A percentile compares a stretch with the other conserved stretches of the same genome.
Conservation (phyloP, 768 basidiomycete species). For the Tulasnella sp. region DNA sequence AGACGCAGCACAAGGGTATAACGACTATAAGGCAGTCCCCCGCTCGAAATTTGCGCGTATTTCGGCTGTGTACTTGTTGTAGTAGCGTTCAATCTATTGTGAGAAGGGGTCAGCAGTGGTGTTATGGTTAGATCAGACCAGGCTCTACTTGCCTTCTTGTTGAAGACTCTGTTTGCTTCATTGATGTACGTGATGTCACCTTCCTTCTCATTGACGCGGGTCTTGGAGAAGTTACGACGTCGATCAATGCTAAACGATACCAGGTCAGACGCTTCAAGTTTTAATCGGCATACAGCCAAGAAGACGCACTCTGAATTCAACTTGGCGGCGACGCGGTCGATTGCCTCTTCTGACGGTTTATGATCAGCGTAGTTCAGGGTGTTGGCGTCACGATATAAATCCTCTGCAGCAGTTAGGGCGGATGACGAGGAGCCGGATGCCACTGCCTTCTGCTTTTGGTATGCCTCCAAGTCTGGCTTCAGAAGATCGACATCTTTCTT, state of each 20-base stretch:
- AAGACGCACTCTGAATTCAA: constrained; percentile 83
- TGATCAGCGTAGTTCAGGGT: constrained; percentile 87
- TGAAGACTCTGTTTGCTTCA: constrained; percentile 94
- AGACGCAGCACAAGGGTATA: not conserved
- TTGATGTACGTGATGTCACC: constrained; percentile 99
- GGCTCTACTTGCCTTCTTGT: constrained; percentile 63
- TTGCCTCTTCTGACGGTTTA: constrained; percentile 90
- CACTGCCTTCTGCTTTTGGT: constrained; percentile 81
- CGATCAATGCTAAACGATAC: constrained; percentile 57
- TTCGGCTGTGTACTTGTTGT: constrained; percentile 93
- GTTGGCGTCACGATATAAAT: constrained; percentile 87
- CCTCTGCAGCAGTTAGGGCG: constrained; percentile 47
- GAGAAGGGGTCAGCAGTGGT: not conserved
- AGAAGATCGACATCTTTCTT: constrained; percentile 83
- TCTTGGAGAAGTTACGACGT: constrained; percentile 80
- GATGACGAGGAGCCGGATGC: constrained; percentile 29
- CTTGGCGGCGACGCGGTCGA: constrained; percentile 82
- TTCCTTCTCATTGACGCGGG: constrained; percentile 79
- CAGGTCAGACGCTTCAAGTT: constrained; percentile 7
- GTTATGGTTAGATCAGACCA: constrained; percentile 2
- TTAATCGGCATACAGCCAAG: not conserved
- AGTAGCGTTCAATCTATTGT: constrained; percentile 76
- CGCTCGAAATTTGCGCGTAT: constrained; percentile 97
- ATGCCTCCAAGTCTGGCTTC: constrained; percentile 76
- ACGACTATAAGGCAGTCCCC: constrained; percentile 66